Conservation (phyloP, 2,329 filamentous ascomycete species). For the Tympanopsis confertula region DNA sequence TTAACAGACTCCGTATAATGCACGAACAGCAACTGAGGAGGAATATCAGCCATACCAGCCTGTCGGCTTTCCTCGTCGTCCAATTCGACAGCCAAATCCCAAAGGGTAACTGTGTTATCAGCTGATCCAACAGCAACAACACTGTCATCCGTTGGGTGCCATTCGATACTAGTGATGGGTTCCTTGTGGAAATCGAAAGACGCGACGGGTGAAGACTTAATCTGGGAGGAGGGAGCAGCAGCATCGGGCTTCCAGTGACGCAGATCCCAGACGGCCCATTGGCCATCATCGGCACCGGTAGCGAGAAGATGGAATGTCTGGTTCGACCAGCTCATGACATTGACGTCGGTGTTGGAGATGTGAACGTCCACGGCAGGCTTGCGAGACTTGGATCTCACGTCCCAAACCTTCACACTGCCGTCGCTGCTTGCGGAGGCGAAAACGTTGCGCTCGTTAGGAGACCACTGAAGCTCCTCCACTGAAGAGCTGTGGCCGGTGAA, state of each 20-base stretch:
- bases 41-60: constrained; percentile 53
- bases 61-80: constrained; percentile 64
- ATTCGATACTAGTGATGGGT: constrained; percentile 62
- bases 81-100: constrained; percentile 65
- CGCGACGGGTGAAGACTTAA: constrained; percentile 47
- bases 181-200: constrained; percentile 66
- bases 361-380: constrained; percentile 57
- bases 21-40: constrained; percentile 62
- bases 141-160: constrained; percentile 65
- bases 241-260: constrained; percentile 54
- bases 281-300: constrained; percentile 60
- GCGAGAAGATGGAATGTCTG: constrained; percentile 60
- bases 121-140: constrained; percentile 60
- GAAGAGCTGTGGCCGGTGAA: constrained; percentile 55
- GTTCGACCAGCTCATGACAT: constrained; percentile 63
- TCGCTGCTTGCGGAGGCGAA: constrained; percentile 66
- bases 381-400: constrained; percentile 56
- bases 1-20: constrained; percentile 67
- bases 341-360: constrained; percentile 58
- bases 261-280: constrained; percentile 67
- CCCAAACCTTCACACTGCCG: constrained; percentile 66
- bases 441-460: constrained; percentile 58
- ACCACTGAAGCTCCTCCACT: constrained; percentile 67
- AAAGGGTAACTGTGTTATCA: constrained; percentile 63
- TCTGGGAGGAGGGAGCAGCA: constrained; percentile 19